phyloP scores from a whole-genome alignment of 1,284 basidiomycete genomes.

The Rhodotorula sp. region DNA sequence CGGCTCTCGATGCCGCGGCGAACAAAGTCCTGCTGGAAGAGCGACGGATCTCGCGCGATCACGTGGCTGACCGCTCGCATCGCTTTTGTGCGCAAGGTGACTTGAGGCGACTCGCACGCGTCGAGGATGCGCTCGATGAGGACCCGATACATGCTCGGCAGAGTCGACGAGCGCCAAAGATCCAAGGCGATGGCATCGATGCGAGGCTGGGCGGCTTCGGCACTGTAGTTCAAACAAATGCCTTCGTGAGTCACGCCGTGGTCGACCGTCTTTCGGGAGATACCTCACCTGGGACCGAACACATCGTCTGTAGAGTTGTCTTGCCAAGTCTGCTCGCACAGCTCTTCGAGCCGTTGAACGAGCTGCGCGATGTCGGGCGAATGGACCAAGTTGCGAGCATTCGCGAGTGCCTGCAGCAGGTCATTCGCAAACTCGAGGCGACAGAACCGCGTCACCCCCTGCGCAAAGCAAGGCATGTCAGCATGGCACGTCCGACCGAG shows the following conservation, averaged over 20 bases:
- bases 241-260: background rate
- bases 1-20: conserved; percentile 75
- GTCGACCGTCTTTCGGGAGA: no score
- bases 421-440: conserved; percentile 71
- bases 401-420: conserved; percentile 58
- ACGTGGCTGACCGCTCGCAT: conserved; percentile 79
- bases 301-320: conserved; percentile 30
- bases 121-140: conserved; percentile 72
- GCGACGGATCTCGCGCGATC: conserved; percentile 77
- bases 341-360: conserved; percentile 2
- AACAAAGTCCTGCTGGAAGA: conserved; percentile 58
- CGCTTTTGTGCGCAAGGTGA: conserved; percentile 87
- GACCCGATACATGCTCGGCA: conserved; percentile 73
- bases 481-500: background rate
- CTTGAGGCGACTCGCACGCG: conserved; percentile 73
- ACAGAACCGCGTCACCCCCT: conserved; percentile 53
- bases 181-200: conserved; percentile 69
- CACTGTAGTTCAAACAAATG: background rate
- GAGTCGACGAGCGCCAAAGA: conserved; percentile 67
- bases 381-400: background rate
- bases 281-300: conserved; percentile 36
- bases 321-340: conserved; percentile 11
- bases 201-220: conserved; percentile 55
- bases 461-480: background rate
- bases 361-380: background rate